A percentile compares a stretch with the other conserved stretches of the same genome.
Conservation (phyloP, 2,329 filamentous ascomycete genomes). For the Sarocladium strictum region DNA sequence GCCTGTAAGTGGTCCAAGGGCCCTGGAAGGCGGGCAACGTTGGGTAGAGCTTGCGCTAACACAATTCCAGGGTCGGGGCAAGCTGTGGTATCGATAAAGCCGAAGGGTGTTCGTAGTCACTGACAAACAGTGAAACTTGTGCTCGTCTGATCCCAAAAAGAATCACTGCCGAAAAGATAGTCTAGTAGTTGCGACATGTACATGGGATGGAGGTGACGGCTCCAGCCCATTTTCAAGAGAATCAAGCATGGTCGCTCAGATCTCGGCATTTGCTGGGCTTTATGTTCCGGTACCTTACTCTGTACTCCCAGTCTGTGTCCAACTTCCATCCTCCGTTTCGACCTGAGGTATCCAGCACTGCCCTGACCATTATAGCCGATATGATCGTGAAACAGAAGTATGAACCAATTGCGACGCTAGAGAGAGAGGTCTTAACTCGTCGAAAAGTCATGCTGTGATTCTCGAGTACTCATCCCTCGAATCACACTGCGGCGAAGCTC, state of each 20-base stretch:
- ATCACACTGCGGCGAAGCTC: not conserved
- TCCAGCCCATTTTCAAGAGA: no score
- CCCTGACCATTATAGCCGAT: not conserved
- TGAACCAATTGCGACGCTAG: not conserved
- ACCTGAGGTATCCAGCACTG: not conserved
- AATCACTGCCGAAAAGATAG: no score
- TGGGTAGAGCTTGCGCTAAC: not conserved
- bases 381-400: conserved; percentile 3
- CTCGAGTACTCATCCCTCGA: not conserved
- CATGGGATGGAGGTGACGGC: no score
- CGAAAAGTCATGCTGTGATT: not conserved
- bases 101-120: not conserved
- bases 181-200: no score
- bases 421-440: not conserved
- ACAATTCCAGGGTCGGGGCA: not conserved
- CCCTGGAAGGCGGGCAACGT: not conserved
- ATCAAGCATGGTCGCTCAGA: no score
- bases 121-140: not conserved
- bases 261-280: no score
- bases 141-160: not conserved
- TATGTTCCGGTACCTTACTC: no score
- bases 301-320: no score
- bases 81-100: not conserved
- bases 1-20: not conserved
- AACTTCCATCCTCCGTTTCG: not conserved